Evolutionary conservation across 768 basidiomycete genomes (phyloP), one percentile per base, ranked within the genome.

Genomic region (Russula abietina): DNA sequence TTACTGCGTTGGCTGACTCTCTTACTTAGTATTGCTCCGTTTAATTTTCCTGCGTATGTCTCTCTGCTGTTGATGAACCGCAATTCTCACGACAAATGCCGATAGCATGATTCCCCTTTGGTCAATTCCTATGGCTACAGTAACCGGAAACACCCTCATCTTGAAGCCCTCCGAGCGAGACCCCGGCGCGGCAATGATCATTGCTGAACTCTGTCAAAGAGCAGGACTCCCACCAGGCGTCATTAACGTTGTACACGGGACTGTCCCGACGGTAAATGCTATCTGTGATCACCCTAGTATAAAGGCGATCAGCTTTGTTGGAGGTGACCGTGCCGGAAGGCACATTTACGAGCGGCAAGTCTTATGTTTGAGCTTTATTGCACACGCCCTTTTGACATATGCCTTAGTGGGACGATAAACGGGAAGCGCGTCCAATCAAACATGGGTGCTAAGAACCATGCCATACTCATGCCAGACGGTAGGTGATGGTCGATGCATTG

Each of bases 391-490:
- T 46, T 17, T 58, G 17, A 54, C n/a, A 56, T 28, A 16, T 6
- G 22, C 22, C 28, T 57, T 66, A 90, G 93, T 60, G 95, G 91
- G 8, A 90, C 88, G 1, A 79, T 82, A 62, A 86, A 88, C 65
- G 93, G 95, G 48, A 98, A 98, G 73, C 85, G 64, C 12, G 66
- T 67, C 4, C 65, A 87, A 76, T 85, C 87, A 11, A 89, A 89
- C 69, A 75, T 98, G 74, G 96, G 96, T n/a, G 96, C 96, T 32
- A 99, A 99, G 78, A 98, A 96, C 69, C 94, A 96, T 73, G 92
- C 87, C 19, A 82, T 96, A 16, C 73, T 96, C 68, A 93, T 96
- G 91, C 89, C 93, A 22, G 94, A 97, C 74, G 91, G 93, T 95
- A 65, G 59, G 80, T 16, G 70, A 24, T 26, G 33, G 26, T 17